phyloP scores from a whole-genome alignment of 495 filamentous ascomycete species.

The Aspergillus baeticus region DNA sequence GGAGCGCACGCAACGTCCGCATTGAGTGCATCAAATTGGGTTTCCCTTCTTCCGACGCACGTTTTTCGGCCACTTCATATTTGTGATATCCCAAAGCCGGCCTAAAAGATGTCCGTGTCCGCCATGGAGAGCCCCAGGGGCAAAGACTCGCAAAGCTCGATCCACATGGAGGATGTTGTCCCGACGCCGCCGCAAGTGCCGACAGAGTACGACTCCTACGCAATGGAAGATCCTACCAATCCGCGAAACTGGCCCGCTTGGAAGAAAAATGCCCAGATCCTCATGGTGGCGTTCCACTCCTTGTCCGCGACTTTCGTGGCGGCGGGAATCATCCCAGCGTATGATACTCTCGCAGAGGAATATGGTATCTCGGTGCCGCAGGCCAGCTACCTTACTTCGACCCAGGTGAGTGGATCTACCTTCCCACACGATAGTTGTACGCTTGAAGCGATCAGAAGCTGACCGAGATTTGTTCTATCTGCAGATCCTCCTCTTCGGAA shows the following conservation, averaged over 20 bases:
- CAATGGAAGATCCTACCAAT: slow-evolving; percentile 13
- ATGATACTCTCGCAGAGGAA: slow-evolving; percentile 26
- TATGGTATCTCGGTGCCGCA: slow-evolving; percentile 25
- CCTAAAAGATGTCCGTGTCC: neutral
- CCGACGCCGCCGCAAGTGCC: neutral
- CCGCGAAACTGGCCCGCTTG: slow-evolving; percentile 28
- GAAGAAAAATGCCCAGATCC: slow-evolving; percentile 36
- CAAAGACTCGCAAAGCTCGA: slow-evolving; percentile 8
- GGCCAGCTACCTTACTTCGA: slow-evolving; percentile 31
- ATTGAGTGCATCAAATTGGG: neutral
- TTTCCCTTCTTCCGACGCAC: neutral
- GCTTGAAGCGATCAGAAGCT: too few relatives aligned
- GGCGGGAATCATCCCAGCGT: slow-evolving; percentile 33
- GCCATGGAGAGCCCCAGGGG: neutral
- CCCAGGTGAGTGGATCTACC: slow-evolving; percentile 19
- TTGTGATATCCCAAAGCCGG: neutral
- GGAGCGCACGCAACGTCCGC: too few relatives aligned
- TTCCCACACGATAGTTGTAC: neutral
- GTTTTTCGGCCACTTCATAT: neutral
- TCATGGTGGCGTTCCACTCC: slow-evolving; percentile 38
- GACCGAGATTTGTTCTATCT: neutral
- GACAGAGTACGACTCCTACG: neutral
- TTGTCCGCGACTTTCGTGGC: slow-evolving; percentile 35
- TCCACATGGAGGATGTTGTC: slow-evolving; percentile 19
- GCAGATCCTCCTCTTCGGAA: slow-evolving; percentile 32